Percentiles rank a stretch among this genome's conserved stretches.
phyloP scores from a whole-genome alignment of 2,329 filamentous ascomycete genomes.

The Madurella fahalii region DNA sequence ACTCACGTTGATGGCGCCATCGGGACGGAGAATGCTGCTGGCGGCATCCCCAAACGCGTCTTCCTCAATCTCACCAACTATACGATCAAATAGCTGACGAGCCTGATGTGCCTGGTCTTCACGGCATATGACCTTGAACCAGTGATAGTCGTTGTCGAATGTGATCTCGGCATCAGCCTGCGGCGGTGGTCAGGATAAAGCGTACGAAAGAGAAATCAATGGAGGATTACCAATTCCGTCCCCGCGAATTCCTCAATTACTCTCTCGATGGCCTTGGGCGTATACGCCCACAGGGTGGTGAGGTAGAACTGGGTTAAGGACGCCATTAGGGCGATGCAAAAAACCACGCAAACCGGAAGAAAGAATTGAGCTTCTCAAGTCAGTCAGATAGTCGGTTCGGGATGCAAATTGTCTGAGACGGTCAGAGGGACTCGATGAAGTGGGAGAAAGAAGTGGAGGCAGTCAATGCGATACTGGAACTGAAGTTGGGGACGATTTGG shows the following conservation, averaged over 20 bases:
- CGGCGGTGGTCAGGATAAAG: neutral
- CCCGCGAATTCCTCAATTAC: conserved; percentile 21
- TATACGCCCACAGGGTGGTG: conserved; percentile 28
- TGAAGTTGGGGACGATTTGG: too few species aligned
- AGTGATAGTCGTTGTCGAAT: conserved; percentile 24
- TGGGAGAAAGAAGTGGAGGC: too few species aligned
- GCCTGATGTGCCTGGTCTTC: conserved; percentile 8
- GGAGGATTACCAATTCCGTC: conserved; percentile 14
- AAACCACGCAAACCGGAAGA: neutral
- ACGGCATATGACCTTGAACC: conserved; percentile 27
- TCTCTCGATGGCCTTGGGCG: conserved; percentile 19
- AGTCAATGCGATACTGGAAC: too few species aligned
- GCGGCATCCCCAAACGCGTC: conserved; percentile 10
- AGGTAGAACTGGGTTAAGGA: conserved; percentile 26
- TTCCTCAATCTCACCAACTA: conserved; percentile 12
- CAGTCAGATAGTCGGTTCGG: too few species aligned
- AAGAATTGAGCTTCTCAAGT: neutral
- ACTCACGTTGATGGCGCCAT: conserved; percentile 8
- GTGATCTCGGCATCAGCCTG: conserved; percentile 22
- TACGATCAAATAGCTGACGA: conserved; percentile 12
- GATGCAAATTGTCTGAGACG: too few species aligned
- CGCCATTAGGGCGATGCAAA: neutral
- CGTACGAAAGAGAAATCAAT: neutral
- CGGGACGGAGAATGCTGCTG: neutral
- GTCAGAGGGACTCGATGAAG: too few species aligned